Percentiles rank a stretch among this genome's conserved stretches.
Evolutionary conservation across 805 yeast species (phyloP).

Genomic region (Candida schatavii): DNA sequence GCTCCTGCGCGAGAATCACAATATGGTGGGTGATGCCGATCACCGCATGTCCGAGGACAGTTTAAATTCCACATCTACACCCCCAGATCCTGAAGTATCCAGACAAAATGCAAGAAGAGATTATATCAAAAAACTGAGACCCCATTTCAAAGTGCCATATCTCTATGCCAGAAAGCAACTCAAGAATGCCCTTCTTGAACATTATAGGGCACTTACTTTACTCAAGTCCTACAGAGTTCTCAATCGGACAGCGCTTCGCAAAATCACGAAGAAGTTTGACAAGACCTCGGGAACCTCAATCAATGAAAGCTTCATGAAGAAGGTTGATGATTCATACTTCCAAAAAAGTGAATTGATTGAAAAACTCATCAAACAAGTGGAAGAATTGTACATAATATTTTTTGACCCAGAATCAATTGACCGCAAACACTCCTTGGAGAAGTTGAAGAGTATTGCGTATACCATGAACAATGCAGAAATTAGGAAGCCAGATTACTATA

Average conservation of each 20-base stretch:
- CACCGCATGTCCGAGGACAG: background rate
- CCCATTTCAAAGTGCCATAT: constrained; percentile 51
- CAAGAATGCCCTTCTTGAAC: constrained; percentile 67
- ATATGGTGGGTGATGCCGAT: background rate
- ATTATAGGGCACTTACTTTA: constrained; percentile 69
- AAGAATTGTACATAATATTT: constrained; percentile 60
- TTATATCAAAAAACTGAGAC: constrained; percentile 35
- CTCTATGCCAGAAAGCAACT: constrained; percentile 64
- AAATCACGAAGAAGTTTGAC: constrained; percentile 87
- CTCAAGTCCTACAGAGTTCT: constrained; percentile 67
- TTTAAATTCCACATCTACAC: background rate
- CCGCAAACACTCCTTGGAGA: constrained; percentile 69
- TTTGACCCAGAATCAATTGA: constrained; percentile 55
- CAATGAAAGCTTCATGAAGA: constrained; percentile 51
- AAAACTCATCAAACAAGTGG: constrained; percentile 57
- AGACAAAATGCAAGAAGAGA: constrained; percentile 40
- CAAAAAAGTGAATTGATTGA: constrained; percentile 66
- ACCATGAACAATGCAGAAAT: constrained; percentile 30
- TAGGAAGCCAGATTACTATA: constrained; percentile 32
- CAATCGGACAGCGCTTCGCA: constrained; percentile 86
- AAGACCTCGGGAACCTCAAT: constrained; percentile 54
- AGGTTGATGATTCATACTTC: constrained; percentile 57
- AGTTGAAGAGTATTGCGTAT: constrained; percentile 47
- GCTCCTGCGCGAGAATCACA: background rate
- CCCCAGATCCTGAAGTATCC: constrained; percentile 3